A percentile compares a stretch with the other conserved stretches of the same genome.
Conservation (phyloP, 2,329 filamentous ascomycete species). For the Alternaria brassicae region DNA sequence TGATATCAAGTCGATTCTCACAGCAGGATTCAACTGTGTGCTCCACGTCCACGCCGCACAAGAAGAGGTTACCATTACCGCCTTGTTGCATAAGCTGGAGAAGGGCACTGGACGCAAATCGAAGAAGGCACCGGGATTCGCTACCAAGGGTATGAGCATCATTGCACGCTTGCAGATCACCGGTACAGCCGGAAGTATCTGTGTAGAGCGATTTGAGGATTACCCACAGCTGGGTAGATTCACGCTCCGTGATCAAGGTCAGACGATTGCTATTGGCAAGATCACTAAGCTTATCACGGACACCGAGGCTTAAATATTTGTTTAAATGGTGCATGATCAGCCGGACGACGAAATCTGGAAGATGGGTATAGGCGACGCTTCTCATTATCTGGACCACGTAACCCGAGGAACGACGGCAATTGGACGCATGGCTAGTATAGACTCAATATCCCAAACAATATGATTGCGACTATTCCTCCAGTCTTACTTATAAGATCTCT, state of each 20-base stretch:
- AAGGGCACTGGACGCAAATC: conserved; percentile 93
- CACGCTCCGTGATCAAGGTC: conserved; percentile 68
- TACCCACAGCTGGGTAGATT: conserved; percentile 72
- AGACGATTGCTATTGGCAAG: conserved; percentile 99
- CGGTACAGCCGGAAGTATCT: conserved; percentile 84
- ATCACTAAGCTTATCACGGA: conserved; percentile 82
- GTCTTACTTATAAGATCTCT: neutral
- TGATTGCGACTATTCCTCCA: conserved; percentile 2
- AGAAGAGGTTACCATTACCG: conserved; percentile 92
- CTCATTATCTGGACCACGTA: neutral
- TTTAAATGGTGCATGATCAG: neutral
- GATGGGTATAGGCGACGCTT: neutral
- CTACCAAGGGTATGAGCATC: conserved; percentile 80
- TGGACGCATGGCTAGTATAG: conserved; percentile 6
- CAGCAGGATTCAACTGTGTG: conserved; percentile 96
- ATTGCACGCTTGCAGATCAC: conserved; percentile 91
- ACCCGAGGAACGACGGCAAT: conserved; percentile 1
- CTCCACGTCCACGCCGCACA: conserved; percentile 97
- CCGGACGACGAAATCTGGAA: neutral
- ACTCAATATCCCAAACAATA: conserved; percentile 12
- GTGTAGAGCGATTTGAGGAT: conserved; percentile 93
- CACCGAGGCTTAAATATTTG: conserved; percentile 21
- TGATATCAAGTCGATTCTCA: conserved; percentile 92
- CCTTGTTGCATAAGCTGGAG: conserved; percentile 90
- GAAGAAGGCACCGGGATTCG: conserved; percentile 91